Percentiles rank a stretch among this genome's conserved stretches.
These are phyloP conservation scores for Malbranchea zuffiana DNA, from an alignment of 2,329 filamentous ascomycete genomes.

Conservation along the genomic window DNA sequence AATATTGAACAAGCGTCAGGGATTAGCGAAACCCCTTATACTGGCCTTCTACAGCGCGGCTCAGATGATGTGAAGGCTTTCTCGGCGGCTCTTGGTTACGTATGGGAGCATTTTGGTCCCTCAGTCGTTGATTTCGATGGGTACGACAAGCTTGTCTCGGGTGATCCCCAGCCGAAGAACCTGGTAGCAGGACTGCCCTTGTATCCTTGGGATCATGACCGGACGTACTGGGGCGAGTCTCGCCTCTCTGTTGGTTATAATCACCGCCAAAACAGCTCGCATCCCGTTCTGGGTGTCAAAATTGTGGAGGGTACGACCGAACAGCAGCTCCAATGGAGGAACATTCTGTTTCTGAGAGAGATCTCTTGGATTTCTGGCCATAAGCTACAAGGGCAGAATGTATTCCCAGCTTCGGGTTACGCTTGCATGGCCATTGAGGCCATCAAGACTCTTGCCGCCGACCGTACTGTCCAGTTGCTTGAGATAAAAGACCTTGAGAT, in stretches of 20 bases:
- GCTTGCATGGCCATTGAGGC: conserved; percentile 21
- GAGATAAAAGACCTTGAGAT: conserved; percentile 18
- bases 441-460: conserved; percentile 6
- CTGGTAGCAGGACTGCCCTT: conserved; percentile 9
- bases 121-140: conserved; percentile 11
- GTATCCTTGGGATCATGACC: conserved; percentile 15
- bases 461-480: conserved; percentile 10
- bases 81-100: conserved; percentile 17
- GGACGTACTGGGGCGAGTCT: conserved; percentile 11
- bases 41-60: conserved; percentile 11
- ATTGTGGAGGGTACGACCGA: conserved; percentile 4
- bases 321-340: conserved; percentile 15
- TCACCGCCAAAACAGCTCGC: not conserved
- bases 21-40: conserved; percentile 11
- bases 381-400: conserved; percentile 18
- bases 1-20: conserved; percentile 1
- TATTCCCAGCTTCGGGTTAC: conserved; percentile 23
- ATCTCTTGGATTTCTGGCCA: conserved; percentile 24
- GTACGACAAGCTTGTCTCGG: not conserved
- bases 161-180: not conserved
- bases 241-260: conserved; percentile 4
- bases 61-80: conserved; percentile 13
- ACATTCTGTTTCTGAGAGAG: conserved; percentile 17
- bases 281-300: conserved; percentile 9
- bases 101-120: conserved; percentile 11